A percentile compares a stretch with the other conserved stretches of the same genome.
Evolutionary conservation across 345 rosid species (phyloP).

Genomic region (Anacardium occidentale): DNA sequence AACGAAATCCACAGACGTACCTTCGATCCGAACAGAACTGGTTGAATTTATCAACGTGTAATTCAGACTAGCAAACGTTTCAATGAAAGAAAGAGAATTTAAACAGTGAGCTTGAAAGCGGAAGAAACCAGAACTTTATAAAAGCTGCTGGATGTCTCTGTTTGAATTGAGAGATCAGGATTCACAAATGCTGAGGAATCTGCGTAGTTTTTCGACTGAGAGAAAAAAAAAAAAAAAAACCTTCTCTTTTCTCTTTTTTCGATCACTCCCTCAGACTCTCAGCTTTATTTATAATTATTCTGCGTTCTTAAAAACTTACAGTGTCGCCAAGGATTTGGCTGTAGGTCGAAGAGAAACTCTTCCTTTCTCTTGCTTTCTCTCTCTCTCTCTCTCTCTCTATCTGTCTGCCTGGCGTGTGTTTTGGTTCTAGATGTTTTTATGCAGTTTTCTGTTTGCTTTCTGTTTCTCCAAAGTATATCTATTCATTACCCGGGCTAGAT

Average conservation of each 20-base stretch:
- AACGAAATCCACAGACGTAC: constrained; percentile 13
- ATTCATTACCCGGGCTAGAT: constrained; percentile 29
- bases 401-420: constrained; percentile 27
- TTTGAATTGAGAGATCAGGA: constrained; percentile 7
- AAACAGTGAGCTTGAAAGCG: background rate
- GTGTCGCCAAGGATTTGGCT: constrained; percentile 23
- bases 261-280: background rate
- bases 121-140: background rate
- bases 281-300: background rate
- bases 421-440: constrained; percentile 37
- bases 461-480: constrained; percentile 11
- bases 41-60: constrained; percentile 5
- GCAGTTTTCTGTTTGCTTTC: constrained; percentile 26
- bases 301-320: constrained; percentile 1
- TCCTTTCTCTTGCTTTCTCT: background rate
- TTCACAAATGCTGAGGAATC: constrained; percentile 31
- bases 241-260: background rate
- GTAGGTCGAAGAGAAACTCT: constrained; percentile 20
- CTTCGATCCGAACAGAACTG: constrained; percentile 36
- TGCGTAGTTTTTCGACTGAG: constrained; percentile 26
- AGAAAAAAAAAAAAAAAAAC: too few species aligned
- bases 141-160: background rate
- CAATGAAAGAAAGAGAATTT: constrained; percentile 10
- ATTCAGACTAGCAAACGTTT: constrained; percentile 16
- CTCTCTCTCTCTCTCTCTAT: constrained; percentile 21